Evolutionary conservation across 2,329 filamentous ascomycete genomes (phyloP).

Genomic region (Dendryphion nanum): DNA sequence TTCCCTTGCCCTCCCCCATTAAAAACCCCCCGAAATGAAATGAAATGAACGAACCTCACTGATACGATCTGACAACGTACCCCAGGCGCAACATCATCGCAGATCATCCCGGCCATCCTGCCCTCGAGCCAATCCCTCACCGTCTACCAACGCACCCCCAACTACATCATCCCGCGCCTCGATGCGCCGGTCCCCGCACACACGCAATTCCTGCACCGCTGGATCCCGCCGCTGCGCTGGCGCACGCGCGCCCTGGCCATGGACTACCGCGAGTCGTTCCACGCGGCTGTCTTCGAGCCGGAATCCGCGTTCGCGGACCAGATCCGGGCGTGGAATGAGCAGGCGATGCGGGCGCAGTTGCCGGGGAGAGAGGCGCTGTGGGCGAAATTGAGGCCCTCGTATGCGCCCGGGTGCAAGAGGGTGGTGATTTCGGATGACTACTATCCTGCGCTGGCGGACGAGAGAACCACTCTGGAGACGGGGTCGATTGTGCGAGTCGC

Average conservation of each 20-base stretch:
- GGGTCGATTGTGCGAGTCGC: conserved; percentile 48
- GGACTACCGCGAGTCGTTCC: conserved; percentile 54
- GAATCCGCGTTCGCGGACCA: conserved; percentile 41
- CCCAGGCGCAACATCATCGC: conserved; percentile 53
- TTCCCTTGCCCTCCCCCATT: neutral
- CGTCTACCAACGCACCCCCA: neutral
- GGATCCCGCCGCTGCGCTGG: conserved; percentile 52
- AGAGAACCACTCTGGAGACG: conserved; percentile 55
- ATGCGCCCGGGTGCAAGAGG: conserved; percentile 55
- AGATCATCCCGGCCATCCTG: conserved; percentile 1
- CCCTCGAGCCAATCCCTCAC: neutral
- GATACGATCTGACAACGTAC: too few relatives aligned
- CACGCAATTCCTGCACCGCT: conserved; percentile 46
- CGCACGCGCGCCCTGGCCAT: conserved; percentile 53
- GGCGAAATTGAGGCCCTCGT: conserved; percentile 54
- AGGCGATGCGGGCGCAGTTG: conserved; percentile 48
- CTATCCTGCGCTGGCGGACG: conserved; percentile 48
- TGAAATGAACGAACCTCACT: neutral
- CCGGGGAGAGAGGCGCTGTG: conserved; percentile 51
- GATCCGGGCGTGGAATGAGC: conserved; percentile 38
- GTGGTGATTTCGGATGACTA: conserved; percentile 58
- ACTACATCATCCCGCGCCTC: conserved; percentile 43
- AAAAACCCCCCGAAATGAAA: conserved; percentile 4
- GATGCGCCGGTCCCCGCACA: conserved; percentile 48
- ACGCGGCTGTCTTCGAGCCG: conserved; percentile 45